phyloP scores from a whole-genome alignment of 768 basidiomycete species.

The Termitomyces sp. region DNA sequence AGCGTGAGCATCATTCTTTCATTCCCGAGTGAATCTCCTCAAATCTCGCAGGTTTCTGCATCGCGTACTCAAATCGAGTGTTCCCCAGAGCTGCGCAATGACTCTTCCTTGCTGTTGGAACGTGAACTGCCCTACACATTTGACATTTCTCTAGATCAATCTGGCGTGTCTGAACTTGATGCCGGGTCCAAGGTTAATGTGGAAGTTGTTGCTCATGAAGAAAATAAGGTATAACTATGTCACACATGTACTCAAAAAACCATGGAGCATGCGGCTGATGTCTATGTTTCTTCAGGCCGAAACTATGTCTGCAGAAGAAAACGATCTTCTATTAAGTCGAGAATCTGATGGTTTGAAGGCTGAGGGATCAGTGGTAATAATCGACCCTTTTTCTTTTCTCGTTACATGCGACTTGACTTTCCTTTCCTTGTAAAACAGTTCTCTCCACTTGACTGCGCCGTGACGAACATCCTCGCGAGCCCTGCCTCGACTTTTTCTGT shows the following conservation, averaged over 20 bases:
- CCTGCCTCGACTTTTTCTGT: not conserved
- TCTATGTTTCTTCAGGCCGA: not conserved
- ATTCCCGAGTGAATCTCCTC: not conserved
- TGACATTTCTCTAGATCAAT: constrained; percentile 14
- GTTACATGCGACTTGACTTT: not conserved
- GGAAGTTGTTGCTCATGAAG: not conserved
- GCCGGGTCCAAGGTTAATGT: not conserved
- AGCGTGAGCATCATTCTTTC: not conserved
- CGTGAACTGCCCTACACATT: constrained; percentile 20
- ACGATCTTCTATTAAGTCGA: not conserved
- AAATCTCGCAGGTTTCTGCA: not conserved
- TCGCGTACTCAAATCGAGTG: not conserved
- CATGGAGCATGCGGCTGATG: not conserved
- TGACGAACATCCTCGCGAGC: not conserved
- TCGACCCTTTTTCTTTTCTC: not conserved
- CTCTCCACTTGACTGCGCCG: not conserved
- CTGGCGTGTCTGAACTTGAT: not conserved
- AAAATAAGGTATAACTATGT: constrained; percentile 1
- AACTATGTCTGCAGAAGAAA: not conserved
- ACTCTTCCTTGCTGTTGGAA: constrained; percentile 21
- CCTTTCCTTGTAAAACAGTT: not conserved
- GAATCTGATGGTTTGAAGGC: not conserved
- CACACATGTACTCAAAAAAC: constrained; percentile 2
- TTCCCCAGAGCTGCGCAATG: constrained; percentile 11
- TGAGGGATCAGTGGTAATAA: not conserved